Conservation (phyloP, 139 green algal genomes). For the Coelastrella sp. region DNA sequence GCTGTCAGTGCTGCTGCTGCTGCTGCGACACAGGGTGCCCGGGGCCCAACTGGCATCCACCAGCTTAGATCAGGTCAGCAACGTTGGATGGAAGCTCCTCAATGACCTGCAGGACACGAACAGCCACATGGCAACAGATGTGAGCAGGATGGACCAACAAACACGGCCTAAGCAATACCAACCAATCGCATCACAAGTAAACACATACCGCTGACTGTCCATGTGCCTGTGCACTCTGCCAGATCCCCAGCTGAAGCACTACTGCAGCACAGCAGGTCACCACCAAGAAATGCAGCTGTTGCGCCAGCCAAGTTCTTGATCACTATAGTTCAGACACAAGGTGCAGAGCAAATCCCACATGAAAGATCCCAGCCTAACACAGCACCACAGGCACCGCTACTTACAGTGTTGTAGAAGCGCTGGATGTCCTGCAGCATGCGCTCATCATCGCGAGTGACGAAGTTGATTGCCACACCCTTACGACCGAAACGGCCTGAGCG, state of each 20-base stretch:
- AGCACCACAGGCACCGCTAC: not conserved
- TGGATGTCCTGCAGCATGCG: constrained; percentile 98
- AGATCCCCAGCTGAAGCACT: too few relatives aligned
- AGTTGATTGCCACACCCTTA: constrained; percentile 99
- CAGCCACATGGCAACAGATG: not conserved
- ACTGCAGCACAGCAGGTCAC: too few relatives aligned
- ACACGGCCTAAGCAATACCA: too few relatives aligned
- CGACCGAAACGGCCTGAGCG: constrained; percentile 94
- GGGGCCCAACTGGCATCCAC: not conserved
- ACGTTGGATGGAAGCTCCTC: constrained; percentile 99
- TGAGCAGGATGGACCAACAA: too few relatives aligned
- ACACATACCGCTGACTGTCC: too few relatives aligned
- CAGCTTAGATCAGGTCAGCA: constrained; percentile 91
- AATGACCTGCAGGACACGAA: constrained; percentile 68
- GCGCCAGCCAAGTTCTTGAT: too few relatives aligned
- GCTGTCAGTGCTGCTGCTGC: not conserved
- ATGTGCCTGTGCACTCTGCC: too few relatives aligned
- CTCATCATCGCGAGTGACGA: constrained; percentile 96
- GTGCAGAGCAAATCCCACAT: not conserved
- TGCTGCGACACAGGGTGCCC: not conserved
- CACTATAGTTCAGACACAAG: too few relatives aligned
- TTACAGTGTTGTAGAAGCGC: constrained; percentile 98
- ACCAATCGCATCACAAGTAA: too few relatives aligned
- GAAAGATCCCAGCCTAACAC: not conserved
- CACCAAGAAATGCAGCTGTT: too few relatives aligned